A percentile compares a stretch with the other conserved stretches of the same genome.
These are phyloP conservation scores for Podosphaera xanthii DNA, from an alignment of 2,329 filamentous ascomycete genomes.

Conservation along the genomic window DNA sequence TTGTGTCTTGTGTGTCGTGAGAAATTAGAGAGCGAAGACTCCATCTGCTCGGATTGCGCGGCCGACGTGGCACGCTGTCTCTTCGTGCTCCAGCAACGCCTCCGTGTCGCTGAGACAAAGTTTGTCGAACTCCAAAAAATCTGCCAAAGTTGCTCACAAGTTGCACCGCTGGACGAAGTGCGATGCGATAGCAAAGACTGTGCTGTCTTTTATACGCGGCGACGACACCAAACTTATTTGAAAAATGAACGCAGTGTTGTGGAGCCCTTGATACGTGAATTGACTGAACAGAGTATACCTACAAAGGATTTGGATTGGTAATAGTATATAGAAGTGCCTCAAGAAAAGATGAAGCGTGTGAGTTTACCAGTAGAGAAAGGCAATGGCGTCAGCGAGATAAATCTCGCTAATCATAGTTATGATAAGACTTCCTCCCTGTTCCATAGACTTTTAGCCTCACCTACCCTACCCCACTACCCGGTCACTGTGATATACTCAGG, in stretches of 20 bases:
- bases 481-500: too few relatives aligned
- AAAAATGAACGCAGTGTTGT: constrained; percentile 10
- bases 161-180: constrained; percentile 55
- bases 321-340: not conserved
- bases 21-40: constrained; percentile 21
- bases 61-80: constrained; percentile 34
- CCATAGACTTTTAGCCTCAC: too few relatives aligned
- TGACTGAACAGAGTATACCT: constrained; percentile 16
- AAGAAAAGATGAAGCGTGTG: too few relatives aligned
- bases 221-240: constrained; percentile 25
- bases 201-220: constrained; percentile 66
- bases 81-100: constrained; percentile 34
- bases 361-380: too few relatives aligned
- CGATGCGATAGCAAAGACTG: constrained; percentile 79
- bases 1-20: constrained; percentile 53
- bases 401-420: too few relatives aligned
- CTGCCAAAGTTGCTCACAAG: constrained; percentile 58
- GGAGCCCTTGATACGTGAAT: constrained; percentile 20
- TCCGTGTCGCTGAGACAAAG: constrained; percentile 40
- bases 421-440: too few relatives aligned
- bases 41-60: constrained; percentile 36
- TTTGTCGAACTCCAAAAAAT: constrained; percentile 41
- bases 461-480: too few relatives aligned
- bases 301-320: constrained; percentile 14
- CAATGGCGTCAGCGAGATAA: too few relatives aligned